These are phyloP conservation scores for Glarea lozoyensis DNA, from an alignment of 495 filamentous ascomycete genomes.

Conservation along the genomic window DNA sequence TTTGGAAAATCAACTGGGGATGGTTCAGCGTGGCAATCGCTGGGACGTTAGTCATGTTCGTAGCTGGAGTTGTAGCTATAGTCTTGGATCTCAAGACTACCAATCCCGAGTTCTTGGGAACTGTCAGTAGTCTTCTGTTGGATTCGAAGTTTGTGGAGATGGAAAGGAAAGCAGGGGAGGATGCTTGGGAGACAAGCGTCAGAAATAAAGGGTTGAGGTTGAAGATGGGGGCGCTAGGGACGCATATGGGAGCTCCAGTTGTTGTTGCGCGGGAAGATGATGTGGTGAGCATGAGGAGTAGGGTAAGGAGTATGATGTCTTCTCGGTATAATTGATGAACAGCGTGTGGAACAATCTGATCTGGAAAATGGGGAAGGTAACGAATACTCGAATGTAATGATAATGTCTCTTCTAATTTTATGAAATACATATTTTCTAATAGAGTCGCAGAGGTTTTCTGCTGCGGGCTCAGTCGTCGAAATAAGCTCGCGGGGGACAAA, in stretches of 20 bases:
- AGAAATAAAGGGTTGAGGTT: constrained; percentile 3
- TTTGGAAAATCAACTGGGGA: not conserved
- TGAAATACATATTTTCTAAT: too few species aligned
- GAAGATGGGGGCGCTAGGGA: constrained; percentile 1
- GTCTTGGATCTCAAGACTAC: not conserved
- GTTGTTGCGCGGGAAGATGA: not conserved
- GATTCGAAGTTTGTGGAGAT: not conserved
- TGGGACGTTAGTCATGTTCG: not conserved
- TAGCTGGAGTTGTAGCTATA: not conserved
- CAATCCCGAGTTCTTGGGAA: constrained; percentile 4
- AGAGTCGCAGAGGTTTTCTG: too few species aligned
- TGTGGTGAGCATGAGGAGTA: not conserved
- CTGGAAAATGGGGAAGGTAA: too few species aligned
- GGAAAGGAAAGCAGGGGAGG: not conserved
- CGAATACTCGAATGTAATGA: too few species aligned
- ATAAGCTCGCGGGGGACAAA: too few species aligned
- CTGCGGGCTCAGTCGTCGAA: too few species aligned
- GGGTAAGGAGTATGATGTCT: too few species aligned
- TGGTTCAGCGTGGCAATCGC: constrained; percentile 1
- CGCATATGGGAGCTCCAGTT: not conserved
- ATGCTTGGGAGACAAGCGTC: not conserved
- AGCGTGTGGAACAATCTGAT: too few species aligned
- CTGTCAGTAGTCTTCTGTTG: not conserved
- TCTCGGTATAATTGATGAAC: too few species aligned
- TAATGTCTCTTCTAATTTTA: too few species aligned